Percentiles rank a stretch among this genome's conserved stretches.
Evolutionary conservation across 2,329 filamentous ascomycete species (phyloP).

Genomic region (Cytospora chrysosperma): DNA sequence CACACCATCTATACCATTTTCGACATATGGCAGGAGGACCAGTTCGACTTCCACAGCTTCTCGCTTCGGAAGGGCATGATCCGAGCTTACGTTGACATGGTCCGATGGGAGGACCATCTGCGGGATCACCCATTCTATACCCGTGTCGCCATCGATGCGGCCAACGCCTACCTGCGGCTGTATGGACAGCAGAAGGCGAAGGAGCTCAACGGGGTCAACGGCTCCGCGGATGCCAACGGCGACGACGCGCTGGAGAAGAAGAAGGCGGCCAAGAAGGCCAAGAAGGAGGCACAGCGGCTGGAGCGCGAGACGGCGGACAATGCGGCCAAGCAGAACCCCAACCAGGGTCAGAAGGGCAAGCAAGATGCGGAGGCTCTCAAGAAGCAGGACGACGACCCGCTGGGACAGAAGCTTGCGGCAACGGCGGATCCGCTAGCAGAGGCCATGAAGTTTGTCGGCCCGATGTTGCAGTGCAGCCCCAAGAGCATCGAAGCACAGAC

Average conservation of each 20-base stretch:
- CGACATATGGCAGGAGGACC: constrained; percentile 96
- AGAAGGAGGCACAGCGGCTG: constrained; percentile 64
- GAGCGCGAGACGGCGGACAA: constrained; percentile 80
- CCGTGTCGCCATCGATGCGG: constrained; percentile 76
- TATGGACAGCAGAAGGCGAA: constrained; percentile 69
- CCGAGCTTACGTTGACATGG: constrained; percentile 91
- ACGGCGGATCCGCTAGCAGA: constrained; percentile 82
- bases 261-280: constrained; percentile 87
- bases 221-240: constrained; percentile 41
- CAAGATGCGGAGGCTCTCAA: constrained; percentile 61
- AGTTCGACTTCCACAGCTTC: constrained; percentile 98
- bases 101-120: constrained; percentile 90
- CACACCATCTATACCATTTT: constrained; percentile 89
- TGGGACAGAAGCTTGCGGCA: constrained; percentile 74
- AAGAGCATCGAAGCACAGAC: constrained; percentile 79
- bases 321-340: constrained; percentile 77
- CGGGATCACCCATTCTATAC: constrained; percentile 93
- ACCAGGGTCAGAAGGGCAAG: constrained; percentile 67
- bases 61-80: constrained; percentile 96
- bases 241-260: constrained; percentile 70
- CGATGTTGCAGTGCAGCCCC: constrained; percentile 79
- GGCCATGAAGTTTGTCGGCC: constrained; percentile 81
- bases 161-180: constrained; percentile 76
- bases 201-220: constrained; percentile 62
- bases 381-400: constrained; percentile 88